These are phyloP conservation scores for Bocquillonia castaneifolia DNA, from an alignment of 441 rosid genomes.

Conservation along the genomic window DNA sequence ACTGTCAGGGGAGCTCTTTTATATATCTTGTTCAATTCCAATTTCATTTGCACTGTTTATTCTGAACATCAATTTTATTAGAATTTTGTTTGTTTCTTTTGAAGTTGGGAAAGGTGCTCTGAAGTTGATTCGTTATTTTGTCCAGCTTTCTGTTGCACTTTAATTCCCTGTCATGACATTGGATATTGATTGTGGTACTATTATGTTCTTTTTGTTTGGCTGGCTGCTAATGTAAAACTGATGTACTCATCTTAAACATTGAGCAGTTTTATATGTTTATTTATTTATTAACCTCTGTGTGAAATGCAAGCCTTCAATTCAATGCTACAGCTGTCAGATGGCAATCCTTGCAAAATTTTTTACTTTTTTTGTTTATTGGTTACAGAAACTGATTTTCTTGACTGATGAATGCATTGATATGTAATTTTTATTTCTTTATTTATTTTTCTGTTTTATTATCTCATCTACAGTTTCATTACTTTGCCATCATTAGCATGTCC, in stretches of 20 bases:
- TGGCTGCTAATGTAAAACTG: background rate
- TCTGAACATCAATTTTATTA: background rate
- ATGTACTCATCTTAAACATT: background rate
- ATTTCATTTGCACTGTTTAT: background rate
- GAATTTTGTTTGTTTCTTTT: background rate
- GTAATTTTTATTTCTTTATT: no score
- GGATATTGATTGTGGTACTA: no score
- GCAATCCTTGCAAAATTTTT: background rate
- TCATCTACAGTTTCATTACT: background rate
- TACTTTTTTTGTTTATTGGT: background rate
- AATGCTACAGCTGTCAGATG: background rate
- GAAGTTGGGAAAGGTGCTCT: no score
- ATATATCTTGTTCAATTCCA: background rate
- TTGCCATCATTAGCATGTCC: background rate
- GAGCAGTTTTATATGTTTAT: background rate
- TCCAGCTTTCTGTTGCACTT: no score
- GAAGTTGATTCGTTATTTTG: no score
- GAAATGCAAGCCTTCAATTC: background rate
- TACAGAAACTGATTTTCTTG: background rate
- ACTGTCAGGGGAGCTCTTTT: background rate
- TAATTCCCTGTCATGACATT: no score
- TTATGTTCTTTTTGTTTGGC: background rate
- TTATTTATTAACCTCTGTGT: background rate
- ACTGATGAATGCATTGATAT: background rate
- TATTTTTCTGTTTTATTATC: background rate